Base-by-base conservation (phyloP, 129 eudicot genomes). In the Saussurea involucrata region DNA sequence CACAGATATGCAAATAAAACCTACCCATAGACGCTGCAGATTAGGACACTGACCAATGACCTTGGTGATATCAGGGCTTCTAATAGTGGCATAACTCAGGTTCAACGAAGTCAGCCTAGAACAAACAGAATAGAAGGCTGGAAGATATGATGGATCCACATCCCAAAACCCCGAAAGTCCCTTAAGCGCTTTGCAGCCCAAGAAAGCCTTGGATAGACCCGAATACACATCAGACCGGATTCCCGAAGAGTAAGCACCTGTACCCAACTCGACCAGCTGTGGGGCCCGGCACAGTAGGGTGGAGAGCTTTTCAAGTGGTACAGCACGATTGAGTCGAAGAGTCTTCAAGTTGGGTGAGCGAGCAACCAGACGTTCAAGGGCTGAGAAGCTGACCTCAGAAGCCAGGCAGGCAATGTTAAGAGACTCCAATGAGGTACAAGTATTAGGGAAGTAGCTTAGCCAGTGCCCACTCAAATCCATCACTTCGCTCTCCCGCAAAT, bases 141-240 rank as follows among this genome's bases (percentile, higher is more conserved):
- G 87, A 66, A 91, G 88, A 75, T 88, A 88, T 15, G 88, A 71
- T 12, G 92, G 94, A 67, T 73, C 86, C 53, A 84, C 94, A 71
- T 91, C 97, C 91, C 93, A 91, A 79, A 91, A 87, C 42, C 93
- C 97, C 12, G 97, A 91, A 69, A 91, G 82, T 46, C 87, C 86
- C 82, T 81, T 85, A 4, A 91, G 87, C 24, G 84, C 72, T 73
- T 91, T 87, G 81, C 92, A 91, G 33, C 76, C 83, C 25, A 74
- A 63, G 69, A 91, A 88, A 55, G 97, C 92, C 73, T 74, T 81
- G 4, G 82, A 29, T 10, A 91, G 80, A 80, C 53, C 78, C 8
- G 83, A 72, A 69, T 83, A 83, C 6, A 84, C 83, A 77, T 91
- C 90, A 0, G 92, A 64, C 36, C 89, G 73, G 46, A 86, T 60